A percentile compares a stretch with the other conserved stretches of the same genome.
phyloP scores from a whole-genome alignment of 2,329 filamentous ascomycete genomes.

The Corinectria fuckeliana region DNA sequence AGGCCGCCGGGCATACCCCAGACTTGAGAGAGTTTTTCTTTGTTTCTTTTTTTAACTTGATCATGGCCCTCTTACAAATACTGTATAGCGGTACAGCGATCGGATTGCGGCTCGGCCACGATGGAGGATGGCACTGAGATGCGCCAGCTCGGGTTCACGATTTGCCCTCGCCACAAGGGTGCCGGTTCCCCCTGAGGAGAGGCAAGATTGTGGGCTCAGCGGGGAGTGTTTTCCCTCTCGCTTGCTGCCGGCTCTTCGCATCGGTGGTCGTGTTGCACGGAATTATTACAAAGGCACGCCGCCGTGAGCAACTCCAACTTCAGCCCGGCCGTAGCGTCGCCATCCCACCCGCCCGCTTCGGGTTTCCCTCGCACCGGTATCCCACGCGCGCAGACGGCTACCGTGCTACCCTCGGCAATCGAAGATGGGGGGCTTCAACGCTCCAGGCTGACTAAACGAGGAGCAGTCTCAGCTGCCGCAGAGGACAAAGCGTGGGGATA shows the following conservation, averaged over 20 bases:
- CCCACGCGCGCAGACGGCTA: too few species aligned
- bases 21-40: constrained; percentile 11
- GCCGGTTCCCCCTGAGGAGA: too few species aligned
- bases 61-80: too few species aligned
- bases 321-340: constrained; percentile 3
- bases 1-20: constrained; percentile 16
- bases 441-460: too few species aligned
- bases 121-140: not conserved
- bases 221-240: not conserved
- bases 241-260: not conserved
- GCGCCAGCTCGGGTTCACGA: not conserved
- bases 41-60: not conserved
- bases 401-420: too few species aligned
- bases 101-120: constrained; percentile 6
- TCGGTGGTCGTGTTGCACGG: not conserved
- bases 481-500: not conserved
- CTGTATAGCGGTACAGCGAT: constrained; percentile 1
- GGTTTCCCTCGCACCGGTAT: not conserved
- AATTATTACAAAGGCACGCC: not conserved
- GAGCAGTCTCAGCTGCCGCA: too few species aligned
- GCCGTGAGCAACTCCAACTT: not conserved
- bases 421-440: too few species aligned
- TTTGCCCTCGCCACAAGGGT: constrained; percentile 6
- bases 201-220: too few species aligned
- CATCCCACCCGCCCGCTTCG: not conserved